Conservation (phyloP, 495 filamentous ascomycete species). For the Xylaria telfairii region DNA sequence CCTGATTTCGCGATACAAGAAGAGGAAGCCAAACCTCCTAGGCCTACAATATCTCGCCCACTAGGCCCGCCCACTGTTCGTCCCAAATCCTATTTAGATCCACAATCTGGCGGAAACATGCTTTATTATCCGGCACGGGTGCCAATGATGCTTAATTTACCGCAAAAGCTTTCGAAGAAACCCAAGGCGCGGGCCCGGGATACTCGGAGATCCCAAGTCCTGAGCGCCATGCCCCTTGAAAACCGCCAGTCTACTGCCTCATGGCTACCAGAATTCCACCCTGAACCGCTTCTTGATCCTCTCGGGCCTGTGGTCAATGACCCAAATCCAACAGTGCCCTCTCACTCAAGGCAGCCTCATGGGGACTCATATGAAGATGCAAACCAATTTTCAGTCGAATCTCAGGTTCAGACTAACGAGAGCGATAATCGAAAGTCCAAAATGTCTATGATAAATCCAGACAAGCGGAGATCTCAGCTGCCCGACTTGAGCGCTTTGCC, state of each 20-base stretch:
- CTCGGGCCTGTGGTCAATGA: conserved; percentile 31
- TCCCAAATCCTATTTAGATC: conserved; percentile 67
- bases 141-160: conserved; percentile 89
- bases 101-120: conserved; percentile 74
- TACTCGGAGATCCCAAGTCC: conserved; percentile 70
- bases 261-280: conserved; percentile 56
- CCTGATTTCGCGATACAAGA: conserved; percentile 23
- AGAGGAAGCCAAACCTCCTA: conserved; percentile 28
- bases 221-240: conserved; percentile 52
- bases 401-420: conserved; percentile 23
- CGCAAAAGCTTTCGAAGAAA: conserved; percentile 81
- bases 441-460: conserved; percentile 37
- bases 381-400: conserved; percentile 16
- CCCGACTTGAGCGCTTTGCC: conserved; percentile 65
- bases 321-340: conserved; percentile 5
- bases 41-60: conserved; percentile 31
- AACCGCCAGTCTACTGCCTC: conserved; percentile 38
- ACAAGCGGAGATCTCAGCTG: conserved; percentile 48
- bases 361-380: conserved; percentile 11
- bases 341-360: neutral
- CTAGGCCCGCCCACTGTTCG: conserved; percentile 45
- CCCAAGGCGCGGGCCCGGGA: conserved; percentile 65
- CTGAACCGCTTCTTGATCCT: conserved; percentile 39
- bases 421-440: conserved; percentile 27
- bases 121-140: conserved; percentile 95